These are phyloP conservation scores for Pontederia paniculata DNA, from an alignment of 176 grass and related monocot species.

Conservation along the genomic window DNA sequence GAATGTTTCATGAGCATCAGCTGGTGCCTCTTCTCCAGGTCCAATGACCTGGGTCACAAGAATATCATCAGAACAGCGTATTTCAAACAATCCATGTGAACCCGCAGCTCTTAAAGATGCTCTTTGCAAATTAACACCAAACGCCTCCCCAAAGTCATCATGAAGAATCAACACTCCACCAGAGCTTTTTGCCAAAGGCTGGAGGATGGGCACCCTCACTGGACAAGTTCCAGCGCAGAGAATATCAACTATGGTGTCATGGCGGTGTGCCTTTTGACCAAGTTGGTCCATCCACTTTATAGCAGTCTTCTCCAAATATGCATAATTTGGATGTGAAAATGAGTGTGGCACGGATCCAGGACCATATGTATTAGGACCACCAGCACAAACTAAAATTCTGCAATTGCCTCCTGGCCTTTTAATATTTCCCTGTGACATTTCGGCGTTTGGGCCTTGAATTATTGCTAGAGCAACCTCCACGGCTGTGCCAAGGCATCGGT, in stretches of 20 bases:
- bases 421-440: conserved; percentile 74
- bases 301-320: conserved; percentile 78
- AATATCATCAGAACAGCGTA: conserved; percentile 83
- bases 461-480: conserved; percentile 77
- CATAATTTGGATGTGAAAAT: conserved; percentile 78
- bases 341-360: conserved; percentile 78
- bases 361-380: conserved; percentile 74
- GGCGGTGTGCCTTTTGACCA: conserved; percentile 67
- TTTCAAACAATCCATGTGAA: conserved; percentile 89
- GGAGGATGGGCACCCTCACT: conserved; percentile 68
- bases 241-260: conserved; percentile 67
- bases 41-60: conserved; percentile 94
- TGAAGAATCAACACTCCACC: conserved; percentile 90
- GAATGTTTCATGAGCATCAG: conserved; percentile 92
- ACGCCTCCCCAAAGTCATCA: conserved; percentile 98
- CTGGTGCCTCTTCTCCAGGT: conserved; percentile 78
- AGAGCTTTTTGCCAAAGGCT: conserved; percentile 79
- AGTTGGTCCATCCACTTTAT: conserved; percentile 77
- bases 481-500: conserved; percentile 74
- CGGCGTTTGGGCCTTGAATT: conserved; percentile 64
- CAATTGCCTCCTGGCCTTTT: conserved; percentile 81
- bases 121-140: conserved; percentile 96
- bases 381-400: conserved; percentile 74
- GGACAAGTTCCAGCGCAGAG: conserved; percentile 92
- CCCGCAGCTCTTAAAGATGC: conserved; percentile 63